These are phyloP conservation scores for Aspergillus tanneri DNA, from an alignment of 2,329 filamentous ascomycete species.

Conservation along the genomic window DNA sequence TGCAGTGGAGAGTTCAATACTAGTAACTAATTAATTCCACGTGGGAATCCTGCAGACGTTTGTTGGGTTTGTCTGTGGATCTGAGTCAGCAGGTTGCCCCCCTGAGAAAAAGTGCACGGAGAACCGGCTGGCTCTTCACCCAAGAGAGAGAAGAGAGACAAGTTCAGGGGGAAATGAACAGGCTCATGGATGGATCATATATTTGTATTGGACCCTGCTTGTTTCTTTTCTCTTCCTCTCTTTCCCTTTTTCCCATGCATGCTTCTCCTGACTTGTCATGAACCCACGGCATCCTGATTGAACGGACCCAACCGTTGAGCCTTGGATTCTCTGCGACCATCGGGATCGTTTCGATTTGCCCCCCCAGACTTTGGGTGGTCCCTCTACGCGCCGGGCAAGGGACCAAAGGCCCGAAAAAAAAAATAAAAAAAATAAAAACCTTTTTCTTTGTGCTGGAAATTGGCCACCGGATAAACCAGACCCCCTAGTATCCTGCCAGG, in stretches of 20 bases:
- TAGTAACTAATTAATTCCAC: too few species aligned
- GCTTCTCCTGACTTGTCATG: neutral
- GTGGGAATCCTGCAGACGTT: too few species aligned
- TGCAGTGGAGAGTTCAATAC: too few species aligned
- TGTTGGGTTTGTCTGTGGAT: too few species aligned
- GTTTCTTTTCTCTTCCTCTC: conserved; percentile 1
- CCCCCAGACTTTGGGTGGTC: neutral
- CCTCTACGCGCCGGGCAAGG: neutral
- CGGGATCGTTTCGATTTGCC: neutral
- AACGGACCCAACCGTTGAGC: neutral
- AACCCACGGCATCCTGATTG: neutral
- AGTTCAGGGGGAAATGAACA: neutral
- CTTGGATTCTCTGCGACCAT: neutral
- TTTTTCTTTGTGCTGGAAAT: neutral
- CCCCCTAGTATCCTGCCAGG: neutral
- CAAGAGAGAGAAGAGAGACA: neutral
- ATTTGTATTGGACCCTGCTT: neutral
- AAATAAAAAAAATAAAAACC: too few species aligned
- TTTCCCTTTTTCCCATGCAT: conserved; percentile 3
- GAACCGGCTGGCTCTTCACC: conserved; percentile 1
- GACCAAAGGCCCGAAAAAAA: neutral
- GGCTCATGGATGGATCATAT: neutral
- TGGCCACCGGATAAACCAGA: neutral
- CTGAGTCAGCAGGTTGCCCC: too few species aligned
- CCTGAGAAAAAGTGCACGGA: neutral